Evolutionary conservation across 345 rosid species (phyloP).

Genomic region (sweet orange (Citrus sinensis)): DVS_A1.0 CM039168.1:2002001-2002500

Average conservation of each 20-base stretch:
- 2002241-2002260: background rate
- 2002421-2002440: constrained; percentile 78
- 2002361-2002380: constrained; percentile 72
- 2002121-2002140: background rate
- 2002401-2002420: constrained; percentile 78
- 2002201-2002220: background rate
- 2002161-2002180: background rate
- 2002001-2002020: constrained; percentile 83
- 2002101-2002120: background rate
- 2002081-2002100: constrained; percentile 45
- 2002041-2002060: constrained; percentile 79
- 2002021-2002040: constrained; percentile 75
- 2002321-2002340: background rate
- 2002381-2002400: constrained; percentile 59
- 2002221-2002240: background rate
- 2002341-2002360: constrained; percentile 71
- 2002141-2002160: background rate
- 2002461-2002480: background rate
- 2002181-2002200: background rate
- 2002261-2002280: background rate
- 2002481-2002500: background rate
- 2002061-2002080: constrained; percentile 73
- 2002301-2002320: background rate
- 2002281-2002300: background rate
- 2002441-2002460: constrained; percentile 45